Evolutionary conservation across 257 asterid genomes (phyloP), one percentile per base, ranked within the genome.

Genomic region (Sherardia arvensis): DNA sequence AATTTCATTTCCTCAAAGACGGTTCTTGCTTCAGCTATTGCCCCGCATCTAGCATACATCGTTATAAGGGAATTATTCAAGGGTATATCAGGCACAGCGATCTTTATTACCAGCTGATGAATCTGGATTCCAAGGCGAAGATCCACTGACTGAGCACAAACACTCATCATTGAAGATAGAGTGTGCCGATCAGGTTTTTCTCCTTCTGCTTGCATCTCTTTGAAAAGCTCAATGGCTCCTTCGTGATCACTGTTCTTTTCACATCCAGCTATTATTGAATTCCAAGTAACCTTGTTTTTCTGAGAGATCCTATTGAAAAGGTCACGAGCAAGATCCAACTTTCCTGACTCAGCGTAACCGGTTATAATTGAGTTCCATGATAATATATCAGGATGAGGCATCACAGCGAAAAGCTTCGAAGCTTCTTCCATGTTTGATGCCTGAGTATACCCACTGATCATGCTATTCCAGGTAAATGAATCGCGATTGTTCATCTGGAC

Each of bases 31-130:
- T 40, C 48, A 6, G 48, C 17, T 40, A 40, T 40, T 40, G 48
- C 48, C 65, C 96, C 87, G 55, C 97, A 87, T 82, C 86, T 87
- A n/a, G 94, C 84, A 53, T 91, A 85, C 94, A 40, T 40, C 10
- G 48, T 40, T 7, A 40, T 40, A 40, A 40, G 48, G 48, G 48
- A 40, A 40, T 40, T 40, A 40, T 40, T 40, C 17, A 40, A 40
- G 2, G 48, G 48, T 40, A 84, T 85, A 73, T 87, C 95, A n/a
- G 84, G 87, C 86, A 68, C 48, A 40, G 17, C 48, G 10, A 40
- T 40, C 48, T 40, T 40, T 40, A 12, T 40, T 40, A 40, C 48
- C 48, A 40, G 10, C 8, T 40, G 48, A 40, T 40, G 48, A 15
- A 40, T 40, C 10, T 40, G 48, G 15, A 40, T 40, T 40, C 48